Evolutionary conservation across 805 yeast species (phyloP).

Genomic region (Metschnikowia koreensis): DNA sequence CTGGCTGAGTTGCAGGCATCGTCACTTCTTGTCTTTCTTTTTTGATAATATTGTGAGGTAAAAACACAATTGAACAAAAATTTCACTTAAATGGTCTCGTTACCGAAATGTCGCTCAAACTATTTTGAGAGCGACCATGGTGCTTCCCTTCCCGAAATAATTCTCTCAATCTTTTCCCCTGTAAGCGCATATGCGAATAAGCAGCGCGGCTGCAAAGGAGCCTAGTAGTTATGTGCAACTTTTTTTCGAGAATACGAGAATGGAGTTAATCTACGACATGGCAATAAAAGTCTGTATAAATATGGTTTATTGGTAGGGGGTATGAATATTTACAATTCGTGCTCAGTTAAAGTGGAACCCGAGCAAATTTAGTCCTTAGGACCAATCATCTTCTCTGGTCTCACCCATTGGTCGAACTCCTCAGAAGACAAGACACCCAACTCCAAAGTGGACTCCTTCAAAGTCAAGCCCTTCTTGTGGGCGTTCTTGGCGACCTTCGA

Average conservation of each 20-base stretch:
- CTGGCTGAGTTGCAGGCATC: constrained; percentile 2
- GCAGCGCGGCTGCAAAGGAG: not conserved
- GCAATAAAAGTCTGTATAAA: not conserved
- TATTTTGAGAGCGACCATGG: not conserved
- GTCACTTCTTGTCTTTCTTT: not conserved
- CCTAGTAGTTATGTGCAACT: not conserved
- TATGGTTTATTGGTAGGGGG: not conserved
- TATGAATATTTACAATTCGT: constrained; percentile 4
- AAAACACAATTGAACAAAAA: not conserved
- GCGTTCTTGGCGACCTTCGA: constrained; percentile 98
- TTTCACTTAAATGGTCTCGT: too few relatives aligned
- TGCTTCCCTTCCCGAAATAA: not conserved
- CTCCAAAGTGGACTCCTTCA: constrained; percentile 92
- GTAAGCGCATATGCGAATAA: constrained; percentile 18
- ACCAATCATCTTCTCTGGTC: constrained; percentile 97
- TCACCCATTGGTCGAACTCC: constrained; percentile 95
- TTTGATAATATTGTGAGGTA: too few relatives aligned
- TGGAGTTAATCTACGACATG: not conserved
- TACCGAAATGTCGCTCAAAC: too few relatives aligned
- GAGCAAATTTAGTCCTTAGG: constrained; percentile 55
- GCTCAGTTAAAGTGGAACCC: not conserved
- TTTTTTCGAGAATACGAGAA: too few relatives aligned
- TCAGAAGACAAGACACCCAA: constrained; percentile 77
- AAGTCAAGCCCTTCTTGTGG: constrained; percentile 94
- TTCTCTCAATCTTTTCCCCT: constrained; percentile 12